A percentile compares a stretch with the other conserved stretches of the same genome.
phyloP scores from a whole-genome alignment of 169 alveolate genomes.

The Plasmodium knowlesi region DNA sequence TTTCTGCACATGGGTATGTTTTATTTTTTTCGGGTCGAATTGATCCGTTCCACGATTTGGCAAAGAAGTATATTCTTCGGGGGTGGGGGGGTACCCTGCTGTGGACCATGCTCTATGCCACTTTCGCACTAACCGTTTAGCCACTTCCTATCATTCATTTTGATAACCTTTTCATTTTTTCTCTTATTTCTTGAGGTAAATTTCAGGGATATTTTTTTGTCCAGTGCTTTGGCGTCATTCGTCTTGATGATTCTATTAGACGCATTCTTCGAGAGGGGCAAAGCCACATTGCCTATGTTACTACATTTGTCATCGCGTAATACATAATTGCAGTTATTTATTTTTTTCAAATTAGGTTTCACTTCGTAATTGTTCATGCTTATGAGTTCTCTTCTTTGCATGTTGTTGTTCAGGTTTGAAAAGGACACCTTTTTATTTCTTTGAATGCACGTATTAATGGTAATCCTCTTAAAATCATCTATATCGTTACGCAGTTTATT shows the following conservation, averaged over 20 bases:
- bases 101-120: too few relatives aligned
- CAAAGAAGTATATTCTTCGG: not conserved
- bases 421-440: conserved; percentile 11
- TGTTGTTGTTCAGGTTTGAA: conserved; percentile 24
- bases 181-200: conserved; percentile 61
- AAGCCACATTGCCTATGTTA: conserved; percentile 7
- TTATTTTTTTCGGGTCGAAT: not conserved
- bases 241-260: conserved; percentile 57
- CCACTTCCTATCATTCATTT: conserved; percentile 63
- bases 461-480: conserved; percentile 20
- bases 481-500: conserved; percentile 39
- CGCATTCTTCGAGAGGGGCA: conserved; percentile 42
- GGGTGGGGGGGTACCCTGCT: too few relatives aligned
- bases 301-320: conserved; percentile 9
- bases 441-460: conserved; percentile 3
- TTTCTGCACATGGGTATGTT: not conserved
- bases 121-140: conserved; percentile 14
- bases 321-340: conserved; percentile 7
- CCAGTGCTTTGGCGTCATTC: conserved; percentile 35
- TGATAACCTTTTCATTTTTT: conserved; percentile 56
- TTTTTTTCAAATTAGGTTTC: conserved; percentile 11
- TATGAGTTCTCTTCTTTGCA: conserved; percentile 51
- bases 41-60: not conserved
- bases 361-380: conserved; percentile 31
- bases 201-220: conserved; percentile 4